Conservation (phyloP, 2,329 filamentous ascomycete species). For the Madurella mycetomatis region DNA sequence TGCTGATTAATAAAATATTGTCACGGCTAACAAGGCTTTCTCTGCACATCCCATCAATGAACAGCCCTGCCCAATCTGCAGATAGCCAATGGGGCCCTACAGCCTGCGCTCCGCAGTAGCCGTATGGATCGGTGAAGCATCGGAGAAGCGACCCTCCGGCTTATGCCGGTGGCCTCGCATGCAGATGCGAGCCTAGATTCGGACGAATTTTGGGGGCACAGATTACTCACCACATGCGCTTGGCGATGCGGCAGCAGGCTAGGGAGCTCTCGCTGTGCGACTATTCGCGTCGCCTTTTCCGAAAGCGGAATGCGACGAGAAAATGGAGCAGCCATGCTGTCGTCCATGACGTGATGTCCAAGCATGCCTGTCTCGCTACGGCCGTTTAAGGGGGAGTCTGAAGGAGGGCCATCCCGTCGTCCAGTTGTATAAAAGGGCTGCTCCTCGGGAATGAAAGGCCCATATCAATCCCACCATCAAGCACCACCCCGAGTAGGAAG, state of each 20-base stretch:
- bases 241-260: not conserved
- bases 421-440: not conserved
- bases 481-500: not conserved
- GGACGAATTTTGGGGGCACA: not conserved
- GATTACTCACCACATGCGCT: conserved; percentile 3
- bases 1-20: too few species aligned
- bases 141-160: conserved; percentile 4
- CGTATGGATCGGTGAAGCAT: conserved; percentile 16
- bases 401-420: too few species aligned
- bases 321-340: not conserved
- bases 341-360: not conserved
- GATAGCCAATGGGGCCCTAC: too few species aligned
- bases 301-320: conserved; percentile 3
- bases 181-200: not conserved
- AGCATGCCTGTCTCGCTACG: not conserved
- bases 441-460: not conserved
- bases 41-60: too few species aligned
- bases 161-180: not conserved
- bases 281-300: not conserved
- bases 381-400: not conserved
- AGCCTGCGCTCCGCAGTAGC: too few species aligned
- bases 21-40: too few species aligned
- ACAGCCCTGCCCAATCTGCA: too few species aligned
- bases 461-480: not conserved
- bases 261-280: not conserved